Evolutionary conservation across 306 rosid species (phyloP).

Genomic region (Carpinus viminea): DNA sequence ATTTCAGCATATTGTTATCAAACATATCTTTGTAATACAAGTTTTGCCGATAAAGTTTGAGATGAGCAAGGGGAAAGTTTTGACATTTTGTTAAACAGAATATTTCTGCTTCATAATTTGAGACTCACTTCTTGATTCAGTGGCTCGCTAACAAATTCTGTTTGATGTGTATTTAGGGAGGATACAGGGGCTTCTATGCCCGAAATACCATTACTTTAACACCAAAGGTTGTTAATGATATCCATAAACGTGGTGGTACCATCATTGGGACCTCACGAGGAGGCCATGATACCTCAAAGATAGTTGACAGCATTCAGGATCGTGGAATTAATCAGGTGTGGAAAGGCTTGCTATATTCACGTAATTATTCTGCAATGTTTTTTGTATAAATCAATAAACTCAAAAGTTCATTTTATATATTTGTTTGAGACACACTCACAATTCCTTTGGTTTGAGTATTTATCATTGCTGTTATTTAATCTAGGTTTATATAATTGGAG

Average conservation of each 20-base stretch:
- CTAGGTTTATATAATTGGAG: conserved; percentile 54
- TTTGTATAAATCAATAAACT: not conserved
- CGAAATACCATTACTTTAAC: conserved; percentile 42
- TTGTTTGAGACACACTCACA: not conserved
- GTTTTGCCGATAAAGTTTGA: not conserved
- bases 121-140: conserved; percentile 4
- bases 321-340: conserved; percentile 50
- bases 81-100: not conserved
- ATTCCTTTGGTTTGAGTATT: not conserved
- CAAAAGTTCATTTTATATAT: not conserved
- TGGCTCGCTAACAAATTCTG: not conserved
- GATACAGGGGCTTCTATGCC: conserved; percentile 50
- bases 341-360: not conserved
- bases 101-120: not conserved
- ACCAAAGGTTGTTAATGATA: conserved; percentile 46
- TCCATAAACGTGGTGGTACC: conserved; percentile 60
- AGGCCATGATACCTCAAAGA: conserved; percentile 49
- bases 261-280: conserved; percentile 54
- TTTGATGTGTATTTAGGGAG: conserved; percentile 37
- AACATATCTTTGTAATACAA: not conserved
- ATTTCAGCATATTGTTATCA: not conserved
- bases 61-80: not conserved
- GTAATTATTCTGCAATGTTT: not conserved
- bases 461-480: conserved; percentile 1
- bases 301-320: conserved; percentile 59